Base-by-base conservation (phyloP, 73 alveolate species). In the Paramecium pentaurelia region DNA sequence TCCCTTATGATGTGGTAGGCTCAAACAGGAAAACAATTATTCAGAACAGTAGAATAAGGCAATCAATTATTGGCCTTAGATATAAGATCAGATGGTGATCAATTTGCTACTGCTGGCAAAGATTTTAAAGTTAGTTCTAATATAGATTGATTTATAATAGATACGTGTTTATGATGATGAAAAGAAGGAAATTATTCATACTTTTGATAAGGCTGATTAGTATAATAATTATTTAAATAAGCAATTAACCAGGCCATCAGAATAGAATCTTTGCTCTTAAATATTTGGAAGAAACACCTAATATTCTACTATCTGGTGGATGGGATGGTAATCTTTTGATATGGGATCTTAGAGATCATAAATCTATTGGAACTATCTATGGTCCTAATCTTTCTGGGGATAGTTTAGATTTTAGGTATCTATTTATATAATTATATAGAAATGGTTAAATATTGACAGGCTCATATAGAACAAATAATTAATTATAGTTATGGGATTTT, bases 31-130 rank as follows among this genome's bases (percentile, higher is more conserved):
- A 97, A 97, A 87, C 42, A 96, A 64, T 36, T 89, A 7, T 47
- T 37, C 54, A 96, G 98, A 51, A 96, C 97, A 58, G 96, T 94
- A 45, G 99, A 97, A 83, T 96, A 97, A 73, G 94, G 93, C 38
- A 97, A 97, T 93, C 97, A 96, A 86, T 92, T 97, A 44, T 92
- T 96, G 95, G 95, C 98, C 36, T 98, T 96, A 11, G 99, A 97
- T 94, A 95, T 95, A 93, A 97, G 97, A 77, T 90, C 93, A 60
- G 99, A 97, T 93, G 99, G 99, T 18, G 86, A 94, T 73, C 70
- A 86, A 70, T 97, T 97, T 88, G 99, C 98, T 5, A 94, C 99
- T 6, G 97, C 98, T 11, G 99, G 99, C 11, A 93, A 96, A 86
- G 99, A 97, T 93, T 93, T 47, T 71, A 89, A 71, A 71, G 96